Evolutionary conservation across 176 grass and related monocot genomes (phyloP).

Genomic region (Raddia guianensis): DNA sequence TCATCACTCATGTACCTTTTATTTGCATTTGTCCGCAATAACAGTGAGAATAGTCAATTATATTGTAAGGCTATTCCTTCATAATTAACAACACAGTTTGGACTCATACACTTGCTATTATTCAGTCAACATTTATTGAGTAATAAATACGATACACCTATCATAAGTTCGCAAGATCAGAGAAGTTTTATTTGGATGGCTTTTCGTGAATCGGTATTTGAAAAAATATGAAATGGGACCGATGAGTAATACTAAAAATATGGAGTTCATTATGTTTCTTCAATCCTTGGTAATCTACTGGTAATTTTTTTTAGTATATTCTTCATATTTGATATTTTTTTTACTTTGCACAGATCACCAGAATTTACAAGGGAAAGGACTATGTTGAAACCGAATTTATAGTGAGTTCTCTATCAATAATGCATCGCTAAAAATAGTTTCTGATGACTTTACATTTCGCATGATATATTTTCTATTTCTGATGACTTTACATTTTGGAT

Average conservation of each 20-base stretch:
- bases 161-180: slow-evolving; percentile 20
- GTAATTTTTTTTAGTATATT: neutral
- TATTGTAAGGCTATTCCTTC: neutral
- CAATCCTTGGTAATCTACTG: neutral
- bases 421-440: slow-evolving; percentile 21
- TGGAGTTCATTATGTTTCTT: slow-evolving; percentile 17
- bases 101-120: neutral
- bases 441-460: slow-evolving; percentile 7
- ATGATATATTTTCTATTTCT: slow-evolving; percentile 29
- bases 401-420: slow-evolving; percentile 55
- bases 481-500: slow-evolving; percentile 6
- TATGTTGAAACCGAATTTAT: slow-evolving; percentile 87
- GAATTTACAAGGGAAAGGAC: slow-evolving; percentile 87
- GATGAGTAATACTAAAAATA: neutral
- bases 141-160: slow-evolving; percentile 6
- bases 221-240: slow-evolving; percentile 25
- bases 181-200: neutral
- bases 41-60: slow-evolving; percentile 6
- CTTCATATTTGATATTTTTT: slow-evolving; percentile 14
- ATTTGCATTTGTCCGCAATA: neutral
- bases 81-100: slow-evolving; percentile 7
- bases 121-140: slow-evolving; percentile 25
- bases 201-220: slow-evolving; percentile 24
- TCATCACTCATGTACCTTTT: slow-evolving; percentile 9
- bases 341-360: slow-evolving; percentile 61